Base-by-base conservation (phyloP, 768 basidiomycete genomes). In the Leccinum incarnatum region DNA sequence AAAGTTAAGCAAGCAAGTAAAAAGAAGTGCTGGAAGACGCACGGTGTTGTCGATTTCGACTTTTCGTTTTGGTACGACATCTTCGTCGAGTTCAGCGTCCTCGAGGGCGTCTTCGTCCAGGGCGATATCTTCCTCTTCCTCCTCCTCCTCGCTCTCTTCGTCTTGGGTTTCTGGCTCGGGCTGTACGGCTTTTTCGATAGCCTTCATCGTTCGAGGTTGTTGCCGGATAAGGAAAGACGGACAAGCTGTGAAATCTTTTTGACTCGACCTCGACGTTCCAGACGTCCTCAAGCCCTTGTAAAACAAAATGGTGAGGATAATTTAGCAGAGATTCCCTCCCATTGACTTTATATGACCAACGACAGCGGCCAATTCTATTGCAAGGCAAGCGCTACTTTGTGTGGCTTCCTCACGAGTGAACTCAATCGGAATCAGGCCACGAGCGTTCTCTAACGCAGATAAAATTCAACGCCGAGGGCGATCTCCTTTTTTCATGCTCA, bases 391-490 rank as follows among this genome's bases (percentile, higher is more conserved):
- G 9, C 40, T 51, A n/a, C 30, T 42, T 56, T 21, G 17, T 51
- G 57, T 58, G 30, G 32, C 47, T n/a, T 19, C 14, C 56, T 40
- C 40, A 55, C 47, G 14, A 49, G 10, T 9, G 52, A 62, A 36
- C 63, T 66, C 48, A 67, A 60, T 53, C 54, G 58, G 61, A 65
- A 65, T 29, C 67, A 93, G 95, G 96, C 65, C 95, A 99, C 77
- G 94, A 98, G 79, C 93, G 96, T 70, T 91, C 96, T 53, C 79
- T 98, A 68, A 98, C 95, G 8, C 94, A 98, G 78, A 91, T 98
- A 83, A 94, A 93, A 78, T 98, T 93, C 82, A 99, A 98, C 78
- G 75, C 80, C 54, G 97, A 98, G 70, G 97, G 97, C 63, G 97
- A 98, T 76, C 81, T 99, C 15, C 81, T 99, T 53, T 97, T 99